Percentiles rank a stretch among this genome's conserved stretches.
Evolutionary conservation across 768 basidiomycete genomes (phyloP).

Genomic region (Daedaleopsis nitida): DNA sequence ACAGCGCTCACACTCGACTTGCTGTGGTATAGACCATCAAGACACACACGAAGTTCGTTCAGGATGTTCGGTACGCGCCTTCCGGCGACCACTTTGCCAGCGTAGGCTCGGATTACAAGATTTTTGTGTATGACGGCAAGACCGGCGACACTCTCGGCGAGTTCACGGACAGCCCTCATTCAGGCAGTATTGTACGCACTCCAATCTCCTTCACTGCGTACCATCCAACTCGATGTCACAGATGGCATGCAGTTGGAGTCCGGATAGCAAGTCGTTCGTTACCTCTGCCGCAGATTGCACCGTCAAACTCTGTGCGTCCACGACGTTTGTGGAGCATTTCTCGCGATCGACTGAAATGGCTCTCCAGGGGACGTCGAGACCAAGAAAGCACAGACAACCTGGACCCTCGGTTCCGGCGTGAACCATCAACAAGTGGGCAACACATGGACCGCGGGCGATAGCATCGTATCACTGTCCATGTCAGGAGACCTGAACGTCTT

Average conservation of each 20-base stretch:
- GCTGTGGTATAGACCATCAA: conserved; percentile 61
- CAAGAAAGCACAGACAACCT: conserved; percentile 64
- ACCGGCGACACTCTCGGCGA: conserved; percentile 78
- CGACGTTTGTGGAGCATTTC: neutral
- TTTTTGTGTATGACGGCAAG: conserved; percentile 90
- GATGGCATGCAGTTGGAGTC: conserved; percentile 83
- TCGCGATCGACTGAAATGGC: neutral
- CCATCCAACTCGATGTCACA: conserved; percentile 25
- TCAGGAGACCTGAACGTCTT: conserved; percentile 82
- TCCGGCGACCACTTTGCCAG: conserved; percentile 85
- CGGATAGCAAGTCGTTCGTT: conserved; percentile 69
- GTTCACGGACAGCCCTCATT: conserved; percentile 67
- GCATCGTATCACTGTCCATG: conserved; percentile 82
- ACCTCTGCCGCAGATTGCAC: conserved; percentile 87
- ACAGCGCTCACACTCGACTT: neutral
- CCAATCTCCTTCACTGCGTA: neutral
- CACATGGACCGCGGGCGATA: conserved; percentile 71
- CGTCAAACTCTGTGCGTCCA: conserved; percentile 77
- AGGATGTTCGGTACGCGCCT: conserved; percentile 82
- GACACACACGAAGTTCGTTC: conserved; percentile 90
- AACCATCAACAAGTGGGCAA: conserved; percentile 86
- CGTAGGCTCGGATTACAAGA: conserved; percentile 85
- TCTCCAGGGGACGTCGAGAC: conserved; percentile 78
- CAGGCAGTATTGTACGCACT: conserved; percentile 69
- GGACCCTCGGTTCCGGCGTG: conserved; percentile 75